These are phyloP conservation scores for Scheffersomyces cryptocercus DNA, from an alignment of 1,139 yeast genomes.

Conservation along the genomic window DNA sequence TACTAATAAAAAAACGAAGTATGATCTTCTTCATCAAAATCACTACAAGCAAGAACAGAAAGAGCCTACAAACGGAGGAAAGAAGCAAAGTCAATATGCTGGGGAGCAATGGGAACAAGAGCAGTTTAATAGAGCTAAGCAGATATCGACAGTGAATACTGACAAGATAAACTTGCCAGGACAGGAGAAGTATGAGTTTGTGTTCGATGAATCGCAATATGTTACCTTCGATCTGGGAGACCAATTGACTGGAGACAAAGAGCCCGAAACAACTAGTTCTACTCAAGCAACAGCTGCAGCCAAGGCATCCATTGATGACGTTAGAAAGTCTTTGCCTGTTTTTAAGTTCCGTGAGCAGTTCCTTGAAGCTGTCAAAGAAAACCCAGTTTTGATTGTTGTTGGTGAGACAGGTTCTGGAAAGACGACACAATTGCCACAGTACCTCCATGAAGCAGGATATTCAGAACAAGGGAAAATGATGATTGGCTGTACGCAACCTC, in stretches of 20 bases:
- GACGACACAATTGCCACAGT: slow-evolving; percentile 94
- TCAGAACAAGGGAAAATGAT: slow-evolving; percentile 39
- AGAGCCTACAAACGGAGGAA: slow-evolving; percentile 5
- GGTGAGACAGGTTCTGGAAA: slow-evolving; percentile 99
- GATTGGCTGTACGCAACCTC: slow-evolving; percentile 93
- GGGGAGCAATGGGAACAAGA: slow-evolving; percentile 64
- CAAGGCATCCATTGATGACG: slow-evolving; percentile 42
- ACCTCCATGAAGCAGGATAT: slow-evolving; percentile 79
- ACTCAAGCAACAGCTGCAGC: slow-evolving; percentile 24
- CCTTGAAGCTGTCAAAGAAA: slow-evolving; percentile 57
- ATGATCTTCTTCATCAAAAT: slow-evolving; percentile 35
- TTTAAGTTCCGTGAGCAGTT: slow-evolving; percentile 62
- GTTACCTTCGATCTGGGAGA: slow-evolving; percentile 61
- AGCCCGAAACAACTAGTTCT: slow-evolving; percentile 19
- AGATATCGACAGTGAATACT: slow-evolving; percentile 24
- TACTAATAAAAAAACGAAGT: slow-evolving; percentile 45
- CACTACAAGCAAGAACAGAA: slow-evolving; percentile 18
- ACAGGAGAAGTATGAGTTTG: slow-evolving; percentile 68
- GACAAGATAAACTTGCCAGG: slow-evolving; percentile 51
- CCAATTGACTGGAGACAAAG: slow-evolving; percentile 25
- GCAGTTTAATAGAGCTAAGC: slow-evolving; percentile 54
- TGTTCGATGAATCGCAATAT: slow-evolving; percentile 76
- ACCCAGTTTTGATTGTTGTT: slow-evolving; percentile 83
- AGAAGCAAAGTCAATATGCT: slow-evolving; percentile 25
- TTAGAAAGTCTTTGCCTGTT: slow-evolving; percentile 75